Conservation (phyloP, 345 rosid species). For the Cardamine occulta region DNA sequence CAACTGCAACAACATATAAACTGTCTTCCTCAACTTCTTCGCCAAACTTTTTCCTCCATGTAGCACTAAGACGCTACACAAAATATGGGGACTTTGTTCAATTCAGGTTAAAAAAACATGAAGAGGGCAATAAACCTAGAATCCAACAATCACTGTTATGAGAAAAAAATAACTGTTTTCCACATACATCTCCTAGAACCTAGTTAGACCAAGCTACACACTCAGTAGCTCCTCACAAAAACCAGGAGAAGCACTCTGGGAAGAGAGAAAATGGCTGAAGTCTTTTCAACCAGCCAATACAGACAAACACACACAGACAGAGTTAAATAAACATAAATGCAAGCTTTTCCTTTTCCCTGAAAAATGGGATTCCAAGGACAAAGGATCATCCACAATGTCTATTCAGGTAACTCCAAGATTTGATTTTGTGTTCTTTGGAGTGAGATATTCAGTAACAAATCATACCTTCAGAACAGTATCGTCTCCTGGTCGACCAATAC, state of each 20-base stretch:
- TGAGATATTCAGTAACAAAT: slow-evolving; percentile 4
- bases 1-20: slow-evolving; percentile 63
- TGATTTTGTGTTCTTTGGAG: neutral
- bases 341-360: neutral
- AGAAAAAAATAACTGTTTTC: neutral
- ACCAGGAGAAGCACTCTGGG: neutral
- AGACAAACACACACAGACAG: neutral
- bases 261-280: neutral
- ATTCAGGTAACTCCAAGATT: neutral
- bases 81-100: slow-evolving; percentile 8
- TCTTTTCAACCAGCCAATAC: slow-evolving; percentile 18
- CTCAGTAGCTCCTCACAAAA: neutral
- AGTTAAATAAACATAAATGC: neutral
- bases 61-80: slow-evolving; percentile 61
- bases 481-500: slow-evolving; percentile 67
- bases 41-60: slow-evolving; percentile 82
- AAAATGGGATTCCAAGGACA: neutral
- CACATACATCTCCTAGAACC: neutral
- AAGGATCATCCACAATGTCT: neutral
- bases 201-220: slow-evolving; percentile 9
- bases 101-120: slow-evolving; percentile 2
- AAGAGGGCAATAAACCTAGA: neutral
- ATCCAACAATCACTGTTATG: neutral
- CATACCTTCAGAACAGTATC: slow-evolving; percentile 54
- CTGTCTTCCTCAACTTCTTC: slow-evolving; percentile 62